These are phyloP conservation scores for Phoenix roebelenii DNA, from an alignment of 176 grass and related monocot genomes.

Conservation along the genomic window DNA sequence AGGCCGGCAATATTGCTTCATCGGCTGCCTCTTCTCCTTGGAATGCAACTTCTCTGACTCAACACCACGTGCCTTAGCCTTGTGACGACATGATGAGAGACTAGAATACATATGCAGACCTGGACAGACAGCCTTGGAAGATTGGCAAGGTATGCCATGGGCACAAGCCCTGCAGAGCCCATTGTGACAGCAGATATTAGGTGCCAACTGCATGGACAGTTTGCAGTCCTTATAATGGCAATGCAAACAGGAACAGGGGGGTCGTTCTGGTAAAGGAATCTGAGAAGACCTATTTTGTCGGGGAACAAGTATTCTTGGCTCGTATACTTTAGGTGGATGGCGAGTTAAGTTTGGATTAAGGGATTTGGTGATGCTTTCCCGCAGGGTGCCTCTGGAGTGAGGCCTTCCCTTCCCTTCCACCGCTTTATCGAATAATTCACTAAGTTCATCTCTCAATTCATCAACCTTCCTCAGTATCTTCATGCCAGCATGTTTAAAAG, in stretches of 20 bases:
- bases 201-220: neutral
- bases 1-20: constrained; percentile 52
- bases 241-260: neutral
- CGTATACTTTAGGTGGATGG: neutral
- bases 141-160: neutral
- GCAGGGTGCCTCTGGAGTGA: constrained; percentile 9
- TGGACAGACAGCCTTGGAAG: too few relatives aligned
- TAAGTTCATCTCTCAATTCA: constrained; percentile 49
- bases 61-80: constrained; percentile 24
- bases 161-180: constrained; percentile 16
- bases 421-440: constrained; percentile 49
- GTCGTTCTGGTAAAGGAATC: too few relatives aligned
- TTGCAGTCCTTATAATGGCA: neutral
- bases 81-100: neutral
- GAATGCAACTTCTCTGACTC: neutral
- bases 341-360: neutral
- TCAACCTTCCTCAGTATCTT: constrained; percentile 75
- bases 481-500: constrained; percentile 29
- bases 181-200: constrained; percentile 3
- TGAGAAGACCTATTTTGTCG: too few relatives aligned
- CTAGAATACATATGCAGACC: too few relatives aligned
- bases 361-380: constrained; percentile 4
- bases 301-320: too few relatives aligned
- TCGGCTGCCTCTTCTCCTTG: constrained; percentile 25
- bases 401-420: constrained; percentile 25